Percentiles rank a stretch among this genome's conserved stretches.
phyloP scores from a whole-genome alignment of 345 rosid genomes.

The Toxicodendron radicans region DNA sequence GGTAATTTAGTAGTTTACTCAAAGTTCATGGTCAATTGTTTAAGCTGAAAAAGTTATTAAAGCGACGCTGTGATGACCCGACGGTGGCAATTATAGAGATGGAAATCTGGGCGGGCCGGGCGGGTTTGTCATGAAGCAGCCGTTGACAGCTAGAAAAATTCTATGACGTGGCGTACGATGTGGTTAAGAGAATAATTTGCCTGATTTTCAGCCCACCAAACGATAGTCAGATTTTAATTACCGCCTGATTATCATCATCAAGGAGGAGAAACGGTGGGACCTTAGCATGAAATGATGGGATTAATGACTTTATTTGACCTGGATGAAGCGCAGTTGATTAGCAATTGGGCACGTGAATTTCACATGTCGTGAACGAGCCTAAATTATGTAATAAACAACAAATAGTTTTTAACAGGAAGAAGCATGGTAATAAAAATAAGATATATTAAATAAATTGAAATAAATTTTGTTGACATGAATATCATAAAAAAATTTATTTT shows the following conservation, averaged over 20 bases:
- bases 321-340: not conserved
- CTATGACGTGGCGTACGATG: not conserved
- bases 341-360: not conserved
- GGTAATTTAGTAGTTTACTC: not conserved
- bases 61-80: not conserved
- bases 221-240: no score
- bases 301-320: not conserved
- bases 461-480: no score
- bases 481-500: no score
- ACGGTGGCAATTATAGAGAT: no score
- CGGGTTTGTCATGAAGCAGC: no score
- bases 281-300: not conserved
- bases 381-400: no score
- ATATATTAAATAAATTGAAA: no score
- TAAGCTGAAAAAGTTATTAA: not conserved
- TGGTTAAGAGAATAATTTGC: not conserved
- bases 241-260: not conserved
- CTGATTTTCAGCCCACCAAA: not conserved
- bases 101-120: no score
- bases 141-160: not conserved
- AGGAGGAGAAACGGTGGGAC: not conserved
- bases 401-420: no score
- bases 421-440: no score
- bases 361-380: no score
- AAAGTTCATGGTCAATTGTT: not conserved